Evolutionary conservation across 2,329 filamentous ascomycete genomes (phyloP), one percentile per base, ranked within the genome.

Genomic region (Pseudogymnoascus sp.): DNA sequence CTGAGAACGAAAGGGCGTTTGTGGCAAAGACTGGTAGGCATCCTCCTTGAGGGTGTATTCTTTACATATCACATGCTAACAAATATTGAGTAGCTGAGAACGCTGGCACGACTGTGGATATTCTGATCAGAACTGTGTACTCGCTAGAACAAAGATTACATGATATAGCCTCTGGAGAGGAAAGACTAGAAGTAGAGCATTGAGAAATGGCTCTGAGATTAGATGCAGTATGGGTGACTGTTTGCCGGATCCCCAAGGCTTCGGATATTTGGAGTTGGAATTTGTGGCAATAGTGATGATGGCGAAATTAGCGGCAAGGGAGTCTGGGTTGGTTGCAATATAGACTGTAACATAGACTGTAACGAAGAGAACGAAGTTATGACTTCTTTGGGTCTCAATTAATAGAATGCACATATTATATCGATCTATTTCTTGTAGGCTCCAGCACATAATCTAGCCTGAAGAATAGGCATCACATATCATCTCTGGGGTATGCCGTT

Each of bases 21-120:
- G 81, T 79, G 64, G 70, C 71, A 11, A 73, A 75, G 64, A 77
- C 76, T 40, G 79, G 79, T 61, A 72, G 72, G 45, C 62, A 75
- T 2, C 71, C 12, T 41, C n/a, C 23, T 43, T 59, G 2, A 18
- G 16, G 45, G n/a, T 16, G 2, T 12, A n/a, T 11, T 45, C 38
- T 59, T 25, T 6, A 41, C 7, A 45, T 43, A 63, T 58, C 62
- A 21, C 6, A 49, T 21, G 37, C 55, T 60, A 37, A 65, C 43
- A 16, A 14, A 64, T 9, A 35, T 12, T 18, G 9, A 14, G 12
- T 63, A 73, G 71, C 71, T 38, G 62, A 63, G 8, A 71, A 68
- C 59, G 61, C 65, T 0, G 71, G 71, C 2, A 65, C 69, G 6
- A 65, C 66, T 49, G 16, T 72, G n/a, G 49, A 69, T 12, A 66